Percentiles rank a stretch among this genome's conserved stretches.
Evolutionary conservation across 2,329 filamentous ascomycete species (phyloP).

Genomic region (Pestalotiopsis sp.): DNA sequence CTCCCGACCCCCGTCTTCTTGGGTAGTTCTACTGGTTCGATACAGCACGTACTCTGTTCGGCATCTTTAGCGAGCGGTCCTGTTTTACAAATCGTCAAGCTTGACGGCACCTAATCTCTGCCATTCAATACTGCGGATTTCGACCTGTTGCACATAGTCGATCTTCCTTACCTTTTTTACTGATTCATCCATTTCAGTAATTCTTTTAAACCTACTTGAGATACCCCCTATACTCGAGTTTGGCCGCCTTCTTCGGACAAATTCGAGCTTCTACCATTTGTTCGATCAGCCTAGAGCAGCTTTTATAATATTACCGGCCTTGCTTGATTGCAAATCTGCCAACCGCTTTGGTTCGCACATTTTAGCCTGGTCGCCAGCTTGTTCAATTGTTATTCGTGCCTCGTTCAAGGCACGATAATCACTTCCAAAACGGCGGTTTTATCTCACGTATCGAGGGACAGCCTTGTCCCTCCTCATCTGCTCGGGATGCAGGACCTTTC

Average conservation of each 20-base stretch:
- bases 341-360: constrained; percentile 16
- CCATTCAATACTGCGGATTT: constrained; percentile 17
- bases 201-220: constrained; percentile 22
- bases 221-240: constrained; percentile 29
- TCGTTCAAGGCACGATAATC: constrained; percentile 57
- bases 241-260: constrained; percentile 25
- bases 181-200: constrained; percentile 22
- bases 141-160: constrained; percentile 29
- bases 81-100: constrained; percentile 13
- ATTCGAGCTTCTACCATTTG: constrained; percentile 26
- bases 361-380: constrained; percentile 20
- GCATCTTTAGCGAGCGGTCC: constrained; percentile 17
- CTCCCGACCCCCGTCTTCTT: constrained; percentile 20
- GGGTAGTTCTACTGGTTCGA: constrained; percentile 22
- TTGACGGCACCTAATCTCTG: constrained; percentile 20
- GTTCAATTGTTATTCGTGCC: constrained; percentile 38
- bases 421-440: constrained; percentile 78
- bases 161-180: constrained; percentile 21
- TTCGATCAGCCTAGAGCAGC: constrained; percentile 25
- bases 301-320: constrained; percentile 31
- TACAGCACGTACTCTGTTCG: constrained; percentile 12
- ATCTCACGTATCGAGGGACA: constrained; percentile 79
- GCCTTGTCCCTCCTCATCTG: constrained; percentile 81
- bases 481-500: constrained; percentile 92
- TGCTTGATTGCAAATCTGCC: constrained; percentile 19